Evolutionary conservation across 495 filamentous ascomycete genomes (phyloP).

Genomic region (Barbatosphaeria neglecta): DNA sequence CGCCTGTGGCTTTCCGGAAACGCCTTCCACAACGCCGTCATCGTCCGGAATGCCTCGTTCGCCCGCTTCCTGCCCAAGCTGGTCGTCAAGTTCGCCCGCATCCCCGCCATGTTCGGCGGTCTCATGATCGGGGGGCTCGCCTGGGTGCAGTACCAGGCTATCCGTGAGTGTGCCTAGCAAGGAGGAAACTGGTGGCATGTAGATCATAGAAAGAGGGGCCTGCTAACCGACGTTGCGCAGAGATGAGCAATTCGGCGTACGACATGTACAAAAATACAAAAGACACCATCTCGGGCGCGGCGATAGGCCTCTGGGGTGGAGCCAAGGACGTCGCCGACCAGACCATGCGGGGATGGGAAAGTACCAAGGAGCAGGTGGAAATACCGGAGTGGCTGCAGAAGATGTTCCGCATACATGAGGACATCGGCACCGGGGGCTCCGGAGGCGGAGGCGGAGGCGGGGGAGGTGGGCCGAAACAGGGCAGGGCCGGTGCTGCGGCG

Average conservation of each 20-base stretch:
- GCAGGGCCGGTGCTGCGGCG: conserved; percentile 43
- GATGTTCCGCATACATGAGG: conserved; percentile 50
- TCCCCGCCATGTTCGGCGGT: conserved; percentile 86
- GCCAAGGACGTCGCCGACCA: conserved; percentile 66
- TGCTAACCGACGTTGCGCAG: conserved; percentile 31
- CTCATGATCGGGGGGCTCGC: conserved; percentile 74
- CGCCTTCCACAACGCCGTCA: conserved; percentile 73
- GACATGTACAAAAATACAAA: conserved; percentile 63
- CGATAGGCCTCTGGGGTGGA: conserved; percentile 52
- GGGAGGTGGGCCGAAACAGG: conserved; percentile 46
- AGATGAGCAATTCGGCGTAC: conserved; percentile 81
- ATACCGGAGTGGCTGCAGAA: conserved; percentile 80
- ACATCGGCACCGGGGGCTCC: conserved; percentile 24
- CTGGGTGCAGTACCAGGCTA: conserved; percentile 94
- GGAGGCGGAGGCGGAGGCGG: conserved; percentile 31
- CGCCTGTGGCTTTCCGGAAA: conserved; percentile 68
- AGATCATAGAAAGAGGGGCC: too few species aligned
- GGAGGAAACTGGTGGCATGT: too few species aligned
- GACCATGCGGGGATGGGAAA: conserved; percentile 69
- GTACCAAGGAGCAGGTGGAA: conserved; percentile 65
- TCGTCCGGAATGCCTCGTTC: conserved; percentile 79
- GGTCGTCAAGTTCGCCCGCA: conserved; percentile 69
- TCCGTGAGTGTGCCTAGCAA: conserved; percentile 53
- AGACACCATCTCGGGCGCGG: conserved; percentile 54
- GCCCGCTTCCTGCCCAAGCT: conserved; percentile 75